These are phyloP conservation scores for Zea mays DNA, from an alignment of 176 grass and related monocot genomes.

Conservation along the genomic window Zm-B73-REFERENCE-NAM-5.0 NC_050103.1:164152501-164153000, in stretches of 20 bases:
- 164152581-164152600: too few relatives aligned
- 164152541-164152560: too few relatives aligned
- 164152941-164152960: neutral
- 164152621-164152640: too few relatives aligned
- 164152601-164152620: too few relatives aligned
- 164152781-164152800: slow-evolving; percentile 84
- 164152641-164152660: too few relatives aligned
- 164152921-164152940: slow-evolving; percentile 8
- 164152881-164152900: slow-evolving; percentile 18
- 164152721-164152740: slow-evolving; percentile 19
- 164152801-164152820: slow-evolving; percentile 81
- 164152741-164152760: slow-evolving; percentile 68
- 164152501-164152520: neutral
- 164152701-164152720: neutral
- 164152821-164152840: slow-evolving; percentile 95
- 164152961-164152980: neutral
- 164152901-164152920: slow-evolving; percentile 17
- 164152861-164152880: slow-evolving; percentile 76
- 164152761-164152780: slow-evolving; percentile 80
- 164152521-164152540: too few relatives aligned
- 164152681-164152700: too few relatives aligned
- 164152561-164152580: too few relatives aligned
- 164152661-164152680: too few relatives aligned
- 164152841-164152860: slow-evolving; percentile 96
- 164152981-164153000: neutral